Conservation (phyloP, 495 filamentous ascomycete species). For the Penicillium coffeae region DNA sequence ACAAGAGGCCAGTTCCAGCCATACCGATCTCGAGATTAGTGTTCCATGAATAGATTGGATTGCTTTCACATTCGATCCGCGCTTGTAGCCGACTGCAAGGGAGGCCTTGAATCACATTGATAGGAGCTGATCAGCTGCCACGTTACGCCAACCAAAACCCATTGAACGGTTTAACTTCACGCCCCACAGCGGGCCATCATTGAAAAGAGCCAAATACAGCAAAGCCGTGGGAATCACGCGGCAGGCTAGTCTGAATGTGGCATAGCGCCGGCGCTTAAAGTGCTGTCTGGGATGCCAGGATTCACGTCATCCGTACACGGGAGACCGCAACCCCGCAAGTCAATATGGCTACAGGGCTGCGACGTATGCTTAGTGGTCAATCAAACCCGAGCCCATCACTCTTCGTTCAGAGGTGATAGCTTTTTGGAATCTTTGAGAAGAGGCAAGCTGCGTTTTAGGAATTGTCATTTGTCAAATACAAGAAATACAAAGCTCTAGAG, state of each 20-base stretch:
- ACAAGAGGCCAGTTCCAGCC: too few species aligned
- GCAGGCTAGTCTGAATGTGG: neutral
- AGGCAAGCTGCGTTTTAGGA: too few species aligned
- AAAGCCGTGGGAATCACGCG: neutral
- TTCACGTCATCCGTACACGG: neutral
- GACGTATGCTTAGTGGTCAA: neutral
- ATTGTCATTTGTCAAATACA: too few species aligned
- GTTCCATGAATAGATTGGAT: too few species aligned
- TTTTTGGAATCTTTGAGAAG: too few species aligned
- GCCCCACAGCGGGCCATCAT: neutral
- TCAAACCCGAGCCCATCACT: neutral
- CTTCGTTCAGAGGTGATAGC: neutral
- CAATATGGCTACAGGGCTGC: neutral
- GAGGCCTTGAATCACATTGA: neutral
- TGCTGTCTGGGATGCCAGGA: neutral
- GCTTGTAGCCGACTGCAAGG: neutral
- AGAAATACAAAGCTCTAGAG: too few species aligned
- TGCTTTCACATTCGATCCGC: too few species aligned
- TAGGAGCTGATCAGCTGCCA: neutral
- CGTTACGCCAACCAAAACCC: neutral
- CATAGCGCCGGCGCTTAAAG: slow-evolving; percentile 15
- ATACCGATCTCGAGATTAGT: too few species aligned
- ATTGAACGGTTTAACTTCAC: neutral
- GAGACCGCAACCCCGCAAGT: neutral
- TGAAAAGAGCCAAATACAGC: neutral